Conservation (phyloP, 2,329 filamentous ascomycete genomes). For the Tolypocladium pustulatum region DNA sequence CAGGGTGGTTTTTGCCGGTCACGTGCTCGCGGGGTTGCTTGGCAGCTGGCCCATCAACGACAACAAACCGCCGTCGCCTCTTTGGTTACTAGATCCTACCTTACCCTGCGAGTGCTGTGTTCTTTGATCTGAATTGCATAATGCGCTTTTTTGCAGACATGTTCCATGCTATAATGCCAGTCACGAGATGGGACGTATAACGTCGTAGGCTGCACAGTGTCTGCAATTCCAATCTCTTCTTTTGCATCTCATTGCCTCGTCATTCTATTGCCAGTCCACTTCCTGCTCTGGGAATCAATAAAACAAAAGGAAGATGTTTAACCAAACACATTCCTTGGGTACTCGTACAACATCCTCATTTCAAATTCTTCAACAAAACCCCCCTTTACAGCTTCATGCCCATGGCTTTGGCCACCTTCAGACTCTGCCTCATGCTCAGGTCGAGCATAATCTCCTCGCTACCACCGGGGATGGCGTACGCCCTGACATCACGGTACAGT, state of each 20-base stretch:
- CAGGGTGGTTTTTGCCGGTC: constrained; percentile 14
- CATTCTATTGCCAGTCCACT: background rate
- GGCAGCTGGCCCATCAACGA: background rate
- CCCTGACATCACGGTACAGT: constrained; percentile 87
- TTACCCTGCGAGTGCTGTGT: background rate
- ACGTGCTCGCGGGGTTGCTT: constrained; percentile 23
- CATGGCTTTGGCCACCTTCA: constrained; percentile 79
- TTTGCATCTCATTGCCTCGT: background rate
- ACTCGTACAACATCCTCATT: background rate
- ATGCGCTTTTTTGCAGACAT: background rate
- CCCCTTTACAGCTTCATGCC: constrained; percentile 80
- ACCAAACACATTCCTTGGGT: background rate
- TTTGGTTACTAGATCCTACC: background rate
- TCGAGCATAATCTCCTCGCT: constrained; percentile 99
- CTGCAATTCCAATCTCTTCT: background rate
- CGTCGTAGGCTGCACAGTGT: background rate
- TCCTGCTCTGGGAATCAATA: background rate
- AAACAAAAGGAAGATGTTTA: background rate
- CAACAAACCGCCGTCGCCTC: background rate
- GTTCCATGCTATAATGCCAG: background rate
- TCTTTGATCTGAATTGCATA: background rate
- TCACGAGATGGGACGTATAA: background rate
- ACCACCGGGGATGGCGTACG: constrained; percentile 92
- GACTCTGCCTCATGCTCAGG: constrained; percentile 80
- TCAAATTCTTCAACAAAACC: background rate